A percentile compares a stretch with the other conserved stretches of the same genome.
Evolutionary conservation across 805 yeast genomes (phyloP).

Genomic region (Wickerhamiella parazyma): DNA sequence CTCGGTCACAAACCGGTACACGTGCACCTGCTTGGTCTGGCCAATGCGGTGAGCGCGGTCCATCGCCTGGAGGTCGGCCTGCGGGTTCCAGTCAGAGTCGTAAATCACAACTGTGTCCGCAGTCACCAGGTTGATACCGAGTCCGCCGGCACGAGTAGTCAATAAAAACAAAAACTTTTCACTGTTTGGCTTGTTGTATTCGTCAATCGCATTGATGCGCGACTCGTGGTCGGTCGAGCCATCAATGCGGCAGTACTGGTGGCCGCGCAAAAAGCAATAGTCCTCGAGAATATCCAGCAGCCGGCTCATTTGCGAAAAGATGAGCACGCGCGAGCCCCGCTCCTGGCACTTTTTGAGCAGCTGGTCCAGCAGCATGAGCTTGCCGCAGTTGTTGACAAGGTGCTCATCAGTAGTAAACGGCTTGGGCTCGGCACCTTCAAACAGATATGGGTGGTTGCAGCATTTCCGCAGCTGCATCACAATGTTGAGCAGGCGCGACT

Average conservation of each 20-base stretch:
- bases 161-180: conserved; percentile 71
- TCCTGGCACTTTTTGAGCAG: conserved; percentile 54
- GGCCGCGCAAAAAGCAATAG: conserved; percentile 74
- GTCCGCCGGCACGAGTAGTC: conserved; percentile 94
- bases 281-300: conserved; percentile 82
- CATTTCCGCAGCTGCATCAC: conserved; percentile 96
- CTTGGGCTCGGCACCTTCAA: conserved; percentile 99
- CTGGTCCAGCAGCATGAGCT: conserved; percentile 79
- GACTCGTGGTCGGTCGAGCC: conserved; percentile 91
- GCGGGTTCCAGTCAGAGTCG: conserved; percentile 97
- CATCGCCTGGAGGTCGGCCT: conserved; percentile 96
- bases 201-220: conserved; percentile 84
- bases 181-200: conserved; percentile 69
- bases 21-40: conserved; percentile 89
- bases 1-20: conserved; percentile 85
- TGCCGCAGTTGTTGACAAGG: conserved; percentile 76
- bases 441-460: conserved; percentile 91
- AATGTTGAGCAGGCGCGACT: conserved; percentile 77
- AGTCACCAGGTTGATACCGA: conserved; percentile 82
- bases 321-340: conserved; percentile 79
- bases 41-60: conserved; percentile 97
- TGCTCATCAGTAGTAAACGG: conserved; percentile 95
- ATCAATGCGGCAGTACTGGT: conserved; percentile 81
- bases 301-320: conserved; percentile 90
- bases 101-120: conserved; percentile 82